phyloP scores from a whole-genome alignment of 2,329 filamentous ascomycete species.

The Tympanopsis confertula region DNA sequence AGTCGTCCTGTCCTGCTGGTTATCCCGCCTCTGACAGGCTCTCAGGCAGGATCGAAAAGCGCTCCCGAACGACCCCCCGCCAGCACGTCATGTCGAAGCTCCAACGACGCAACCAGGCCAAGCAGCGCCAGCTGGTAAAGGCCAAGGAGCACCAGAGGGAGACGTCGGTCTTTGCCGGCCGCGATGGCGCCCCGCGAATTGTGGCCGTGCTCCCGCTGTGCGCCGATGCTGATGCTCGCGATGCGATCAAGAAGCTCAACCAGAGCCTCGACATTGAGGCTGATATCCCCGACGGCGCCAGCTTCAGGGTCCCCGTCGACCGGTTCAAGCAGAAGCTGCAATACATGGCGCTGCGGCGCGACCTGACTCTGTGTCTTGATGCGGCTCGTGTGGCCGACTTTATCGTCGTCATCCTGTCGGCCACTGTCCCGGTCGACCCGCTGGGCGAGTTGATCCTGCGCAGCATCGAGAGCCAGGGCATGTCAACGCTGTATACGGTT shows the following conservation, averaged over 20 bases:
- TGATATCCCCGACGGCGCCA: conserved; percentile 44
- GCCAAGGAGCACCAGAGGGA: conserved; percentile 72
- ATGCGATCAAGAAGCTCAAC: conserved; percentile 62
- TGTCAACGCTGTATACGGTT: conserved; percentile 81
- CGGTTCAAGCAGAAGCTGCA: conserved; percentile 91
- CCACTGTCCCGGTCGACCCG: conserved; percentile 71
- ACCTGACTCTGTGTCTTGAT: conserved; percentile 70
- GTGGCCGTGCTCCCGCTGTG: conserved; percentile 82
- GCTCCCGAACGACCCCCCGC: conserved; percentile 74
- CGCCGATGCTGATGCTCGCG: conserved; percentile 53
- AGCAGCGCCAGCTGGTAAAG: conserved; percentile 77
- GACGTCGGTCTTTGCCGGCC: conserved; percentile 71
- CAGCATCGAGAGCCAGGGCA: conserved; percentile 82
- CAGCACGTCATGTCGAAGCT: conserved; percentile 97
- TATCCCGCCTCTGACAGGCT: not conserved
- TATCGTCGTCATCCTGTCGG: conserved; percentile 74
- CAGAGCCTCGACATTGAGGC: conserved; percentile 67
- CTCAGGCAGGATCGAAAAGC: conserved; percentile 40
- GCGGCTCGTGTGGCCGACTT: conserved; percentile 87
- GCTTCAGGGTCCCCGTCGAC: conserved; percentile 61
- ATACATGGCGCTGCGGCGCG: conserved; percentile 65
- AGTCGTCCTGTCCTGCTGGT: conserved; percentile 4
- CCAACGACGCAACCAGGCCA: conserved; percentile 86
- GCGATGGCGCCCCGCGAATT: conserved; percentile 75
- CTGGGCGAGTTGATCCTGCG: conserved; percentile 76